Conservation (phyloP, 192 early-diverging fungal species). For the Coemansia sp. region DNA sequence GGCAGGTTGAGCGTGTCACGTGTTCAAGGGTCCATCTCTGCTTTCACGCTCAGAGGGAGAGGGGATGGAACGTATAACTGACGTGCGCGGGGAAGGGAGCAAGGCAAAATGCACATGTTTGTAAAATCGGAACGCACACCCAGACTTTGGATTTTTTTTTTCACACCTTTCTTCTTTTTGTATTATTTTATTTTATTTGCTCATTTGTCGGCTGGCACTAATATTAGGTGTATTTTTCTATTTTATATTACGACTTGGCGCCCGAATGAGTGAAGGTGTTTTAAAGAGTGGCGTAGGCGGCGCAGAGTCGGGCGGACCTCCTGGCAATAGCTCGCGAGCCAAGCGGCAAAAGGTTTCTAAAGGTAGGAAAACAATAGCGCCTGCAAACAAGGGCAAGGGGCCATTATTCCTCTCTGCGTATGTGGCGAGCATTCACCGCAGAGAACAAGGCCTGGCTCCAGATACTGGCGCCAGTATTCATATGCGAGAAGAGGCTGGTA, state of each 20-base stretch:
- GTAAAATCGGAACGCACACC: too few relatives aligned
- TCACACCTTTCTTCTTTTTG: neutral
- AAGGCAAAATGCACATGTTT: too few relatives aligned
- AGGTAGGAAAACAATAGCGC: slow-evolving; percentile 23
- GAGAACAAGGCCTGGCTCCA: neutral
- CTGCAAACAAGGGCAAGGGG: neutral
- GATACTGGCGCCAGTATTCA: neutral
- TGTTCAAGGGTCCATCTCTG: neutral
- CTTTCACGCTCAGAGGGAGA: too few relatives aligned
- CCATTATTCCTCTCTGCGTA: neutral
- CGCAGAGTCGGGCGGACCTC: neutral
- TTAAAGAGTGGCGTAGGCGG: slow-evolving; percentile 2
- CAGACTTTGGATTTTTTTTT: too few relatives aligned
- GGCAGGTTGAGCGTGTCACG: neutral
- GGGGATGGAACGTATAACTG: too few relatives aligned
- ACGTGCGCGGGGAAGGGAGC: too few relatives aligned
- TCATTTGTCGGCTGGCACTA: neutral
- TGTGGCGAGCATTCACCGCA: neutral
- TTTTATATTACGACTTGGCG: neutral
- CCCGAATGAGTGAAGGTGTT: neutral
- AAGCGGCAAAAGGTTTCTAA: slow-evolving; percentile 54
- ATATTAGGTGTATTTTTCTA: neutral
- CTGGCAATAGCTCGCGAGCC: slow-evolving; percentile 25
- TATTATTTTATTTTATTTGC: neutral
- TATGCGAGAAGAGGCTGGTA: neutral